Conservation (phyloP, 768 basidiomycete species). For the Lentinula aciculospora region DNA sequence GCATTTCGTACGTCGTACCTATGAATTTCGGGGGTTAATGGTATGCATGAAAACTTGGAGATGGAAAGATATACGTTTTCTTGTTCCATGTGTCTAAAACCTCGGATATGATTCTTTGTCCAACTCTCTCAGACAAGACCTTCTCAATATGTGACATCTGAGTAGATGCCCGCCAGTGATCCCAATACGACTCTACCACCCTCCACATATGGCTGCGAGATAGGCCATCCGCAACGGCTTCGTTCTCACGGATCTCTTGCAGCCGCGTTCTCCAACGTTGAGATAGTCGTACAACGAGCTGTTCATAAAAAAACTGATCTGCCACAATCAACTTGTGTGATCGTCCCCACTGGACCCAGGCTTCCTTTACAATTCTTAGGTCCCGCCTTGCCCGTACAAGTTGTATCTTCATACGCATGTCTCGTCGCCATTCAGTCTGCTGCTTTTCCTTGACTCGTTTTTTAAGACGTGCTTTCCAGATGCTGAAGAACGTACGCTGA, state of each 20-base stretch:
- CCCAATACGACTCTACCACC: conserved; percentile 40
- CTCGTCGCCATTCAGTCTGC: conserved; percentile 57
- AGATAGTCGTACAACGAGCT: conserved; percentile 38
- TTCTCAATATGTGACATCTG: conserved; percentile 41
- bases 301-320: conserved; percentile 42
- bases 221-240: conserved; percentile 46
- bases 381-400: conserved; percentile 52
- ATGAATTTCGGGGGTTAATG: not conserved
- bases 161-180: conserved; percentile 47
- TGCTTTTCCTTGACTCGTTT: conserved; percentile 45
- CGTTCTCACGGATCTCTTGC: conserved; percentile 34
- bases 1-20: conserved; percentile 44
- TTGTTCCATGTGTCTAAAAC: conserved; percentile 54
- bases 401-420: conserved; percentile 71
- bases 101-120: conserved; percentile 41
- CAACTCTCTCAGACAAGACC: conserved; percentile 35
- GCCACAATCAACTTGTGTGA: conserved; percentile 45
- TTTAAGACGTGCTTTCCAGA: conserved; percentile 52
- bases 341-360: conserved; percentile 66
- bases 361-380: conserved; percentile 43
- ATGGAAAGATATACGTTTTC: conserved; percentile 31
- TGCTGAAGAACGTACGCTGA: conserved; percentile 32
- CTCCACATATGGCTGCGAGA: conserved; percentile 30
- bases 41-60: not conserved
- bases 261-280: conserved; percentile 49